Percentiles rank a stretch among this genome's conserved stretches.
Evolutionary conservation across 768 basidiomycete species (phyloP).

Genomic region (Boletus rufocinnamomeus): DNA sequence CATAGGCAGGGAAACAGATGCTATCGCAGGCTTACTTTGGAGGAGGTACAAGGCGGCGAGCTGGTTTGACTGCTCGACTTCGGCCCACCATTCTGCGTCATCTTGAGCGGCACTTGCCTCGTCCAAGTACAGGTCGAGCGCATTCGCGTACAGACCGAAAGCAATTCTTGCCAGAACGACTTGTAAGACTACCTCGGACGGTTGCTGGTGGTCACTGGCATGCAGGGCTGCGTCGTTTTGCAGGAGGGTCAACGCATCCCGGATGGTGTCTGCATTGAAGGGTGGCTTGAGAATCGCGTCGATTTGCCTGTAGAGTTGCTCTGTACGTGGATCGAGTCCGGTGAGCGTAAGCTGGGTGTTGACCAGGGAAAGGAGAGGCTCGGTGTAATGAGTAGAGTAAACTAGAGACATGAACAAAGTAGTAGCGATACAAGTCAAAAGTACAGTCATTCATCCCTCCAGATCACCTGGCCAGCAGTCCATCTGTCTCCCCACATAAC

Average conservation of each 20-base stretch:
- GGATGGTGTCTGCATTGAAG: conserved; percentile 19
- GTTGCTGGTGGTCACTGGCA: conserved; percentile 1
- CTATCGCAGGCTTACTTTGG: conserved; percentile 59
- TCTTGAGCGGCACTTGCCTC: conserved; percentile 71
- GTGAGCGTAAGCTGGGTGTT: conserved; percentile 9
- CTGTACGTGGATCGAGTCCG: conserved; percentile 12
- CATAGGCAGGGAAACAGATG: neutral
- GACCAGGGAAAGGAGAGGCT: conserved; percentile 25
- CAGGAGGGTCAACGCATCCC: conserved; percentile 18
- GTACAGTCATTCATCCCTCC: conserved; percentile 62
- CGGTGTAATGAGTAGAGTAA: conserved; percentile 33
- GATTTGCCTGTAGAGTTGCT: conserved; percentile 14
- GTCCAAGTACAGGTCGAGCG: conserved; percentile 61
- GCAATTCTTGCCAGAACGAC: conserved; percentile 52
- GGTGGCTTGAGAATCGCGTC: conserved; percentile 27
- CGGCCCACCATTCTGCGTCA: conserved; percentile 86
- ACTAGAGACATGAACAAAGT: conserved; percentile 14
- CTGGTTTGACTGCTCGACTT: conserved; percentile 59
- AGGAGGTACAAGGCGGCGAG: conserved; percentile 67
- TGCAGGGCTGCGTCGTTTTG: conserved; percentile 8
- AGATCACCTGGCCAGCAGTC: conserved; percentile 80
- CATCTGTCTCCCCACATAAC: conserved; percentile 89
- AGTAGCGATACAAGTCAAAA: conserved; percentile 7
- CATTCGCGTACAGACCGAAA: conserved; percentile 62
- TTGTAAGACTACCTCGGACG: conserved; percentile 17